A percentile compares a stretch with the other conserved stretches of the same genome.
Evolutionary conservation across 306 rosid genomes (phyloP).

Genomic region (Mimosa pudica): DNA sequence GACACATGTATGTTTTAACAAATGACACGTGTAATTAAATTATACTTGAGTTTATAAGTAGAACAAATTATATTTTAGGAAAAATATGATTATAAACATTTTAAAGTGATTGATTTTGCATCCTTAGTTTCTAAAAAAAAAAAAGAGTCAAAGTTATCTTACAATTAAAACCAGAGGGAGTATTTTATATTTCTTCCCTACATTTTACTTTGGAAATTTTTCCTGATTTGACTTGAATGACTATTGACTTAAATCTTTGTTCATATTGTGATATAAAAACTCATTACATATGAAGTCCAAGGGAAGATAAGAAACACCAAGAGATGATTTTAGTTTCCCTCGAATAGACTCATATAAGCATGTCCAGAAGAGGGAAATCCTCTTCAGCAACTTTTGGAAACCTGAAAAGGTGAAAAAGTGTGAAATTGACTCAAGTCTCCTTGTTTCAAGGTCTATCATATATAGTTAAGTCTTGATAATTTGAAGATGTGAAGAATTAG

Average conservation of each 20-base stretch:
- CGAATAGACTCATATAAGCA: neutral
- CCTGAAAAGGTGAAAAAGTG: no score
- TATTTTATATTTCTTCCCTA: neutral
- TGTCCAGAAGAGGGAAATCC: neutral
- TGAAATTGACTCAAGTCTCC: neutral
- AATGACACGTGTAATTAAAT: no score
- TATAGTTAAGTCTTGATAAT: neutral
- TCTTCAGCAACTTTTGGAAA: slow-evolving; percentile 18
- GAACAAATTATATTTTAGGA: no score
- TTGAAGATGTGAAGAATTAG: neutral
- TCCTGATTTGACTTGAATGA: neutral
- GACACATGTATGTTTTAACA: no score
- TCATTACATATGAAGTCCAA: neutral
- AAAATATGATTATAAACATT: no score
- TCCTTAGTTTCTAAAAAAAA: no score
- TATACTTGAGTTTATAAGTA: no score
- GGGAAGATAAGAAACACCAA: neutral
- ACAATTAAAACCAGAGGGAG: no score
- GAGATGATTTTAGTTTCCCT: neutral
- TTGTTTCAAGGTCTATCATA: slow-evolving; percentile 12
- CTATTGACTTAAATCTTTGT: neutral
- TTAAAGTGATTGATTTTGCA: no score
- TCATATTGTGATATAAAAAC: neutral
- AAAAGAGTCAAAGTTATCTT: no score
- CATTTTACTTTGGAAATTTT: neutral